phyloP scores from a whole-genome alignment of 164 flowering plant genomes.

The Chimonanthus salicifolius region DNA sequence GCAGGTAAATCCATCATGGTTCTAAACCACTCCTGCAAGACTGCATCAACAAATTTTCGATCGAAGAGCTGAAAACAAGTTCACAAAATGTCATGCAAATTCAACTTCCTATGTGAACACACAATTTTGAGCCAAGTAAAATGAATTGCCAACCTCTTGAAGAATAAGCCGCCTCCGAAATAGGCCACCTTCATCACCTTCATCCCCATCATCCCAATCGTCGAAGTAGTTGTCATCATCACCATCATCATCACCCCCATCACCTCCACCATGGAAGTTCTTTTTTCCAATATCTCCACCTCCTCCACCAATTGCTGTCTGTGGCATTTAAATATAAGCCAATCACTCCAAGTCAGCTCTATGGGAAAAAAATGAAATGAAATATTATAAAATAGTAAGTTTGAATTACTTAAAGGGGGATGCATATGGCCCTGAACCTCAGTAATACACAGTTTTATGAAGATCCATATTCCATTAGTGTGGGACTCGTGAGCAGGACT shows the following conservation, averaged over 20 bases:
- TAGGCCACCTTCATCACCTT: conserved; percentile 90
- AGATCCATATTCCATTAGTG: neutral
- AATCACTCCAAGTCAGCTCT: neutral
- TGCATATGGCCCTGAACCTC: neutral
- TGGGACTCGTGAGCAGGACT: too few species aligned
- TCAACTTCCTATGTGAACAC: neutral
- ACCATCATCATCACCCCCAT: conserved; percentile 94
- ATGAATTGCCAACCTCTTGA: conserved; percentile 56
- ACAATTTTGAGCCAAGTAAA: neutral
- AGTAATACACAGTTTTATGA: neutral
- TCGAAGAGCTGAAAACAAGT: conserved; percentile 67
- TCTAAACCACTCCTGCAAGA: conserved; percentile 92
- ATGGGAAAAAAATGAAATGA: neutral
- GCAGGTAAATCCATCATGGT: conserved; percentile 96
- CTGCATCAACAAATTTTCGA: conserved; percentile 84
- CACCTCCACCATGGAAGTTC: conserved; percentile 85
- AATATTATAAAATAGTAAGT: neutral
- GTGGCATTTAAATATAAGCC: conserved; percentile 12
- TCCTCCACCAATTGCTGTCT: conserved; percentile 79
- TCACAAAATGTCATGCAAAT: conserved; percentile 10
- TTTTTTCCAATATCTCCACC: conserved; percentile 91
- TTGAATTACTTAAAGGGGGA: neutral
- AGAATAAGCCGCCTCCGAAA: conserved; percentile 72
- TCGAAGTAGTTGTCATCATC: conserved; percentile 98
- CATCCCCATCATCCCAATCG: conserved; percentile 95